Base-by-base conservation (phyloP, 1,284 basidiomycete genomes). In the Cystobasidium slooffiae region DNA sequence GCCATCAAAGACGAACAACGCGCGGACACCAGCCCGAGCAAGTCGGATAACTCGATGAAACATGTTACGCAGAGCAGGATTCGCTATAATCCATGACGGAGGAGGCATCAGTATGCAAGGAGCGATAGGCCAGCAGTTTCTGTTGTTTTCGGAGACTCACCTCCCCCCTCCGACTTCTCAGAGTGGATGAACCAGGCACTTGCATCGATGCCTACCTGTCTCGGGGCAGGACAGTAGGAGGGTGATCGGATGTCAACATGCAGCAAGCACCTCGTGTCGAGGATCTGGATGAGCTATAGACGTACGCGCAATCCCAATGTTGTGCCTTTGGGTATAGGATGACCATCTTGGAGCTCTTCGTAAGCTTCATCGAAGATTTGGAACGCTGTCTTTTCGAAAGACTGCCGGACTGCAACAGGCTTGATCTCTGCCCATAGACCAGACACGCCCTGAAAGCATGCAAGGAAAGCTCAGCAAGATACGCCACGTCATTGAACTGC, bases 1-100 rank as follows among this genome's bases (percentile, higher is more conserved):
- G 0, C 96, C 96, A 82, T 99, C 95, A 80, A 97, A 97, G 0
- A 98, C 92, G 82, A 98, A 97, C 1, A 98, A 84, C 0, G 93
- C 92, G 22, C 94, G 86, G 76, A 96, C 88, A 0, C 94, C 93
- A 14, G 88, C 86, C 67, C 86, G 86, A 79, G 93, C 87, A 2
- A 98, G 86, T 12, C 87, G 87, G 41, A 88, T 87, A 39, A 85
- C 82, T 20, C 85, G 84, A 80, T 83, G 86, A 78, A 86, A 87
- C 53, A 87, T 80, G n/a, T 82, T 84, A 1, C 84, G 81, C 20
- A 87, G 78, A 69, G 82, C 84, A 0, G 86, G 85, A 74, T 87
- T 86, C 22, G 72, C 65, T 68, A 31, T 16, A 43, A 9, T 59
- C 5, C 9, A 31, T 31, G 39, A 43, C 56, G 24, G 31, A 31